phyloP scores from a whole-genome alignment of 306 rosid genomes.

The Dalbergia cultrata region DNA sequence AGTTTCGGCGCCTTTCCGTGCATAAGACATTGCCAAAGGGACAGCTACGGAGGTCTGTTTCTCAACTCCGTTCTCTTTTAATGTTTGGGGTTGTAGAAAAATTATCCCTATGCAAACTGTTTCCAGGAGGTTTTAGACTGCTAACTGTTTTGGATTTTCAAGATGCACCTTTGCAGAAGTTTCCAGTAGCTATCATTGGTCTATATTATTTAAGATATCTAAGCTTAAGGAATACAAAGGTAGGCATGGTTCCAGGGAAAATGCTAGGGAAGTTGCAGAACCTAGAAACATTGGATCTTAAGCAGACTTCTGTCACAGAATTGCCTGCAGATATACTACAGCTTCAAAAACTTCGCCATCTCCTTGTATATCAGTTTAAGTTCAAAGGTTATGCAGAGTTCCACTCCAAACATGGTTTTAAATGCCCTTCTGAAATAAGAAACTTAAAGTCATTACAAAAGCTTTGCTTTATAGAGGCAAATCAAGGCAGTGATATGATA shows the following conservation, averaged over 20 bases:
- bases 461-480: slow-evolving; percentile 63
- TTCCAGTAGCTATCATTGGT: slow-evolving; percentile 47
- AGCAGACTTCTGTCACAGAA: slow-evolving; percentile 53
- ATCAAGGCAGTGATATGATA: slow-evolving; percentile 45
- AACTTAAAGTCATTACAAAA: slow-evolving; percentile 56
- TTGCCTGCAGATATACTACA: slow-evolving; percentile 62
- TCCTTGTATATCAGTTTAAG: slow-evolving; percentile 51
- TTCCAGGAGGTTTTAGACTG: slow-evolving; percentile 54
- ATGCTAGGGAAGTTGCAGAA: slow-evolving; percentile 59
- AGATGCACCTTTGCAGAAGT: slow-evolving; percentile 49
- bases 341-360: slow-evolving; percentile 60
- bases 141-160: slow-evolving; percentile 59
- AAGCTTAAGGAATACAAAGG: slow-evolving; percentile 59
- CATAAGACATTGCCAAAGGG: slow-evolving; percentile 50
- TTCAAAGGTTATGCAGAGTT: slow-evolving; percentile 48
- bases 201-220: slow-evolving; percentile 56
- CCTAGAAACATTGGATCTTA: slow-evolving; percentile 62
- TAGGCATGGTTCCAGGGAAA: slow-evolving; percentile 51
- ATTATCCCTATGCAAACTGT: slow-evolving; percentile 44
- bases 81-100: slow-evolving; percentile 55
- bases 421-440: slow-evolving; percentile 49
- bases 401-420: slow-evolving; percentile 52
- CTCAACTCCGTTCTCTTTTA: slow-evolving; percentile 70
- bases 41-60: slow-evolving; percentile 49
- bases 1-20: slow-evolving; percentile 61